A percentile compares a stretch with the other conserved stretches of the same genome.
phyloP scores from a whole-genome alignment of 305 asterid genomes.

The Lippia alba region DNA sequence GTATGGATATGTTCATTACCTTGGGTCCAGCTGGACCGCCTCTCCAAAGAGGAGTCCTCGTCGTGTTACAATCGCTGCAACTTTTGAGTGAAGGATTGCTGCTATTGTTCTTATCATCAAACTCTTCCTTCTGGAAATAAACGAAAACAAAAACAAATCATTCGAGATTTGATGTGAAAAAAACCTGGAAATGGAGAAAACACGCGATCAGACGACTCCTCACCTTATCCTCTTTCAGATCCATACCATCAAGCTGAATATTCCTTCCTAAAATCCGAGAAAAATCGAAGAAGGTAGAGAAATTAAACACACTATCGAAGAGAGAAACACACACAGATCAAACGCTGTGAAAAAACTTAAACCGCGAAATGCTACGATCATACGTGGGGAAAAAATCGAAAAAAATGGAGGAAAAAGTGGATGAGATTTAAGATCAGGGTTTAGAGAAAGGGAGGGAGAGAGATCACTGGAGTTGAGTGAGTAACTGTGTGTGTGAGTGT shows the following conservation, averaged over 20 bases:
- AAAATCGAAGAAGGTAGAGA: neutral
- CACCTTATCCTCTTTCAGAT: conserved; percentile 57
- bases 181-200: neutral
- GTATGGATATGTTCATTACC: conserved; percentile 35
- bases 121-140: conserved; percentile 40
- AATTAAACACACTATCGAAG: neutral
- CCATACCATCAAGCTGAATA: conserved; percentile 42
- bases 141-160: neutral
- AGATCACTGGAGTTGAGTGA: conserved; percentile 21
- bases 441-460: neutral
- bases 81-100: conserved; percentile 38
- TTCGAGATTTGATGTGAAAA: conserved; percentile 4
- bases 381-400: neutral
- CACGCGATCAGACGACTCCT: conserved; percentile 26
- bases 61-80: conserved; percentile 56
- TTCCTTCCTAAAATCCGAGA: neutral
- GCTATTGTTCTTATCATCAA: conserved; percentile 24
- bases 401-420: neutral
- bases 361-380: neutral
- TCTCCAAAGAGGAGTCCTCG: conserved; percentile 76
- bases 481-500: conserved; percentile 10
- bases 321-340: neutral
- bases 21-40: conserved; percentile 78
- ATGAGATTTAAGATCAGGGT: conserved; percentile 18
- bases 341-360: neutral